Base-by-base conservation (phyloP, 495 filamentous ascomycete species). In the Cercophora scortea region DNA sequence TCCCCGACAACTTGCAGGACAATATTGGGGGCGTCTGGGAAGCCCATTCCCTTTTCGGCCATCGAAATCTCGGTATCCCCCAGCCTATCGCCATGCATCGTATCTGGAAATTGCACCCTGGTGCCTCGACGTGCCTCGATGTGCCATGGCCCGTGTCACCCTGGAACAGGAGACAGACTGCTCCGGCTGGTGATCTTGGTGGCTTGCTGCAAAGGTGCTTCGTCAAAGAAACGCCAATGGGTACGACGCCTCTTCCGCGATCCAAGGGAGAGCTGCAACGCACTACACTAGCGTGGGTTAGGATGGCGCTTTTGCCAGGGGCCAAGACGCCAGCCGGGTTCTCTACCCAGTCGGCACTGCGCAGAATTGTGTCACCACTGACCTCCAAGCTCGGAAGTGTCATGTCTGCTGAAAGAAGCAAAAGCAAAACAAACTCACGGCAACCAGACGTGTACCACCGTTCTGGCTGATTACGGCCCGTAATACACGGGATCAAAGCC, bases 1-100 rank as follows among this genome's bases (percentile, higher is more conserved):
- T 49, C 34, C 50, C 65, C 65, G 65, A 68, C 16, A 50, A 36
- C 59, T 54, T 64, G 63, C 65, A 68, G 59, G 12, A 19, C 42
- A 66, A 60, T 68, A 66, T 68, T 68, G 63, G 54, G 13, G 16
- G 46, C 18, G 42, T 38, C 25, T 25, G 25, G 25, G 25, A 25
- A 25, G 25, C 25, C 41, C 45, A 56, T 50, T 51, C 60, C 54
- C 7, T 54, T 58, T 64, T 57, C 15, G 48, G 56, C 17, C 12
- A 19, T 40, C 10, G 17, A 42, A 61, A 64, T 61, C 47, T 66
- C 61, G 61, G 59, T 54, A 60, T 57, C 51, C 52, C 19, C 61
- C 61, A 60, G 56, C 55, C 53, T 59, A 55, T 62, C n/a, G n/a
- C n/a, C n/a, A n/a, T n/a, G n/a, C n/a, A n/a, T n/a, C 61, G 46